phyloP scores from a whole-genome alignment of 345 rosid genomes.

The Schrenkiella parvula region DNA sequence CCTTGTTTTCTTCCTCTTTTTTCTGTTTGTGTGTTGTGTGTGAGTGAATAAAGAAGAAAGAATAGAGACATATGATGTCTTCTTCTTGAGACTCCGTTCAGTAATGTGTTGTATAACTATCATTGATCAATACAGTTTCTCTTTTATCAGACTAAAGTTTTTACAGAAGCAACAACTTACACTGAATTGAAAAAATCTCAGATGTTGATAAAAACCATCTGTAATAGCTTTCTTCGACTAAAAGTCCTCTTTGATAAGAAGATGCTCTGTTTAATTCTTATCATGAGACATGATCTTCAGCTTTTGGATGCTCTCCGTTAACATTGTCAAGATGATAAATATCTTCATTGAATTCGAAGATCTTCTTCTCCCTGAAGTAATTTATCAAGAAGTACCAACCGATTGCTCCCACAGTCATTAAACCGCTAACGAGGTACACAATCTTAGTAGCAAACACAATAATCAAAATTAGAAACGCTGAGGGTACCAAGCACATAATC shows the following conservation, averaged over 20 bases:
- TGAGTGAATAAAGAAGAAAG: conserved; percentile 17
- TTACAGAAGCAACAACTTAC: neutral
- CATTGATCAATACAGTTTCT: neutral
- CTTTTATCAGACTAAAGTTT: neutral
- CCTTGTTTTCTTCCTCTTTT: neutral
- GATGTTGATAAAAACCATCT: neutral
- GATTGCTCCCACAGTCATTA: conserved; percentile 60
- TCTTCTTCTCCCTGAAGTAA: conserved; percentile 45
- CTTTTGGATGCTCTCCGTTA: conserved; percentile 7
- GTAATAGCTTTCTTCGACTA: neutral
- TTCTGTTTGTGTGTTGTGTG: conserved; percentile 10
- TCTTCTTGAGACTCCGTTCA: conserved; percentile 7
- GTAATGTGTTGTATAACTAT: conserved; percentile 6
- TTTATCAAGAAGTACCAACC: conserved; percentile 58
- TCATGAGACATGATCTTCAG: conserved; percentile 10
- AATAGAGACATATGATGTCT: neutral
- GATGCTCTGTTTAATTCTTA: neutral
- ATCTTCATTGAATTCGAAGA: conserved; percentile 37
- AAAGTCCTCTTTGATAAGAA: neutral
- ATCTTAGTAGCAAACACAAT: conserved; percentile 54
- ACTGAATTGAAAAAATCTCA: neutral
- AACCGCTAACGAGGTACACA: conserved; percentile 55
- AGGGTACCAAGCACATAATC: conserved; percentile 57
- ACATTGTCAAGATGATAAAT: conserved; percentile 25
- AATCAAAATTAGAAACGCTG: conserved; percentile 47